phyloP scores from a whole-genome alignment of 2,329 filamentous ascomycete species.

The Trichoderma sp. region DNA sequence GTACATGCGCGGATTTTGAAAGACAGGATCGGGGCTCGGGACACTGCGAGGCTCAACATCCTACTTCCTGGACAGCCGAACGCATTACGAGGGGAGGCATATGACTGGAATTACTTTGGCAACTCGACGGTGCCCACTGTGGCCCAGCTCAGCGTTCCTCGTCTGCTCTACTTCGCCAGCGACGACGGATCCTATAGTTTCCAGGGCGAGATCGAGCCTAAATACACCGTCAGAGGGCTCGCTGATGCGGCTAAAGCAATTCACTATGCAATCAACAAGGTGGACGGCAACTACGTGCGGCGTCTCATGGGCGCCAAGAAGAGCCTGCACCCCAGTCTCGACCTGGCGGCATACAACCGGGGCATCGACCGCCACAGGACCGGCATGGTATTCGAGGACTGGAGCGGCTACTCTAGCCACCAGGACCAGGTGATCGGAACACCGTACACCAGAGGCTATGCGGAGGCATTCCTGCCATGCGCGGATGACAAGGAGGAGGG shows the following conservation, averaged over 20 bases:
- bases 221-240: neutral
- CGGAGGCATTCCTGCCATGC: neutral
- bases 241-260: neutral
- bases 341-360: neutral
- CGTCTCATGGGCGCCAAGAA: neutral
- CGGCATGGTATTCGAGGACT: conserved; percentile 26
- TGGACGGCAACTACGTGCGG: neutral
- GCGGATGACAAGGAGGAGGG: conserved; percentile 2
- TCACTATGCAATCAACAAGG: neutral
- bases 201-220: too few species aligned
- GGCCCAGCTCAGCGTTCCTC: neutral
- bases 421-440: conserved; percentile 1
- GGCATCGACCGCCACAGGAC: conserved; percentile 19
- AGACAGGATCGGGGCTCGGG: accelerated
- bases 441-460: neutral
- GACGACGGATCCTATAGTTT: neutral
- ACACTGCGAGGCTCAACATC: neutral
- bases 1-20: neutral
- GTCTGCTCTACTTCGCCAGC: neutral
- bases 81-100: neutral
- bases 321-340: accelerated
- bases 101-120: neutral
- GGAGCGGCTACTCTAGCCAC: conserved; percentile 22
- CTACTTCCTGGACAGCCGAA: neutral
- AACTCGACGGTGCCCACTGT: neutral